phyloP scores from a whole-genome alignment of 2,329 filamentous ascomycete species.

The Aspergillus sojae region DNA sequence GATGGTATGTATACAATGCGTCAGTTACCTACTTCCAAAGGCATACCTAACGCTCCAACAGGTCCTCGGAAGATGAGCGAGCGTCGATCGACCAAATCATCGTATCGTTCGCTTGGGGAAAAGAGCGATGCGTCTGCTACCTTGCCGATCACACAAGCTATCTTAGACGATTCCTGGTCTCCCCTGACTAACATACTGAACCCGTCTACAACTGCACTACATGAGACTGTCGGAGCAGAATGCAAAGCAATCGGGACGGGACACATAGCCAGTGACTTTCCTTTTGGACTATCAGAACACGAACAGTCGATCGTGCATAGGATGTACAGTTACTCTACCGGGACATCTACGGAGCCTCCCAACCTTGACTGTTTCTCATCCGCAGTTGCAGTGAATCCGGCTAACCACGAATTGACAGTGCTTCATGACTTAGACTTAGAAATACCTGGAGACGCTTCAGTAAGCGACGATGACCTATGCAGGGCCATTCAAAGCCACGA shows the following conservation, averaged over 20 bases:
- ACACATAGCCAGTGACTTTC: not conserved
- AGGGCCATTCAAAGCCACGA: not conserved
- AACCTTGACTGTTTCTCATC: not conserved
- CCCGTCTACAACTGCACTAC: not conserved
- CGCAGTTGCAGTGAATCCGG: not conserved
- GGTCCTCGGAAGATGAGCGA: not conserved
- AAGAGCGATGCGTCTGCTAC: not conserved
- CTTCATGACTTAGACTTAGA: not conserved
- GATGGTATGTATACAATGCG: not conserved
- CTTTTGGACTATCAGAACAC: not conserved
- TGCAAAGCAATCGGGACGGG: not conserved
- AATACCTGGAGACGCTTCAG: not conserved
- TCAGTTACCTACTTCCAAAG: not conserved
- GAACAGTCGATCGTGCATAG: not conserved
- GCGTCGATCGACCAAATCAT: not conserved
- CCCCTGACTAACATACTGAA: not conserved
- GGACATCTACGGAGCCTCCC: not conserved
- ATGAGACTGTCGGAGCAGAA: not conserved
- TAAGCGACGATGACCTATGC: not conserved
- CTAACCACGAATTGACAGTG: not conserved
- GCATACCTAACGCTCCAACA: not conserved
- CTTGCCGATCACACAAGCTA: not conserved
- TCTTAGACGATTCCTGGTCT: not conserved
- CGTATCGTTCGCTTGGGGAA: not conserved
- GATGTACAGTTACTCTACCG: not conserved